Evolutionary conservation across 306 rosid genomes (phyloP), one percentile per base, ranked within the genome.

Genomic region (Crotalaria pallida): DNA sequence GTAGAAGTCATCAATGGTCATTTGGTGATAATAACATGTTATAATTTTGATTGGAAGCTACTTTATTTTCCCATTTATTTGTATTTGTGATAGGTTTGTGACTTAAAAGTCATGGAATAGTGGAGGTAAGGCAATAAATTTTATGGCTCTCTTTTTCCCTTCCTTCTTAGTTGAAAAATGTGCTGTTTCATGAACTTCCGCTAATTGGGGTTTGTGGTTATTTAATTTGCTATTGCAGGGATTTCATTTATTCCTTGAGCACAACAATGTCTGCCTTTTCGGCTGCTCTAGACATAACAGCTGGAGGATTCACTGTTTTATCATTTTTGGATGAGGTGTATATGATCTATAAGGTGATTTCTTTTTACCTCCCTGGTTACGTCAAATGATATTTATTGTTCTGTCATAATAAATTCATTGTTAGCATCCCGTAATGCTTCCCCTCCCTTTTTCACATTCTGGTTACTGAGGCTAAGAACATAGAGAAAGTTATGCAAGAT

Each of bases 241-340:
- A 82, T 62, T 83, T 51, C 77, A 59, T 81, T 77, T 85, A 81
- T 79, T 86, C 98, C 40, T 80, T 93, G 71, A 79, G 92, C 86
- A 76, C 83, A 73, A 76, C 77, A 51, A 67, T 73, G 43, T 52
- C 75, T 57, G 75, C 90, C 76, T 78, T 83, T 55, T 87, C 97
- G 13, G 80, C 85, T 69, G 75, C 92, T 69, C 73, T 83, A 47
- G 84, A 57, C 74, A 82, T 83, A 56, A 80, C 34, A 3, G 77
- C 87, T 38, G 76, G 72, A 70, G 96, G 98, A 65, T 78, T 90
- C 83, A 85, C 90, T 53, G 67, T 77, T 74, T 81, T 85, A 29
- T 73, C 85, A 51, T 93, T 81, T 79, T 69, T 90, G 83, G 96
- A 93, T 71, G 98, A 93, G 78, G 65, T 88, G 73, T 80, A 74